Conservation (phyloP, 768 basidiomycete genomes). For the Ramaria sp. region DNA sequence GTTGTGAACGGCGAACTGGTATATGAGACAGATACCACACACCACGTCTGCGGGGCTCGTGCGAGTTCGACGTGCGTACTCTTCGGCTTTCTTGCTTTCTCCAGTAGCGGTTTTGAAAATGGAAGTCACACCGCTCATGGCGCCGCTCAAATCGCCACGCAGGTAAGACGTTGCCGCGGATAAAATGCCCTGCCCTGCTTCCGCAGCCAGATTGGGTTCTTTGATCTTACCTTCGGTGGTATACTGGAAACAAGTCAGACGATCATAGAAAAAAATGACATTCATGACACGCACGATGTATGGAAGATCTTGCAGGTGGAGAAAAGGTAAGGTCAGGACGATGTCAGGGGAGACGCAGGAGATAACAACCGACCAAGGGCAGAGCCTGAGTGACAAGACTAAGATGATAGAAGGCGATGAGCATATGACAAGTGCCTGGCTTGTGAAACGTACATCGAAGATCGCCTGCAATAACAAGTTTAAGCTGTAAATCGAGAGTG, state of each 20-base stretch:
- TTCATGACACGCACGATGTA: conserved; percentile 17
- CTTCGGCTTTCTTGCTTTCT: conserved; percentile 48
- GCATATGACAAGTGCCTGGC: too few species aligned
- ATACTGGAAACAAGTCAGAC: conserved; percentile 37
- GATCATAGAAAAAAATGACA: not conserved
- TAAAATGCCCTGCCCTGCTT: conserved; percentile 82
- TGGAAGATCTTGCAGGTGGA: conserved; percentile 22
- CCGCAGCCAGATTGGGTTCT: conserved; percentile 81
- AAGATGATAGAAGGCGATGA: conserved; percentile 1
- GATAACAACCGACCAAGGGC: conserved; percentile 25
- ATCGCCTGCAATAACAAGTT: conserved; percentile 30
- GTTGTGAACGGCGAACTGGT: not conserved
- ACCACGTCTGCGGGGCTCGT: conserved; percentile 83
- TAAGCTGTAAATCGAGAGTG: too few species aligned
- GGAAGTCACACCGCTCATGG: conserved; percentile 62
- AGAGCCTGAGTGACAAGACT: conserved; percentile 89
- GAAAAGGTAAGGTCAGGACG: not conserved
- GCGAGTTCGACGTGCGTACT: conserved; percentile 49
- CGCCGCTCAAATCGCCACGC: conserved; percentile 69
- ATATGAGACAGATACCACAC: conserved; percentile 19
- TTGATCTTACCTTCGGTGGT: conserved; percentile 94
- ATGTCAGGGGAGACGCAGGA: not conserved
- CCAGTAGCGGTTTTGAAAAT: conserved; percentile 70
- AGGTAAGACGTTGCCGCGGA: conserved; percentile 68
- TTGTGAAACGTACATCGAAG: conserved; percentile 47